Conservation (phyloP, 2,329 filamentous ascomycete genomes). For the Pezicula rhizophila region DNA sequence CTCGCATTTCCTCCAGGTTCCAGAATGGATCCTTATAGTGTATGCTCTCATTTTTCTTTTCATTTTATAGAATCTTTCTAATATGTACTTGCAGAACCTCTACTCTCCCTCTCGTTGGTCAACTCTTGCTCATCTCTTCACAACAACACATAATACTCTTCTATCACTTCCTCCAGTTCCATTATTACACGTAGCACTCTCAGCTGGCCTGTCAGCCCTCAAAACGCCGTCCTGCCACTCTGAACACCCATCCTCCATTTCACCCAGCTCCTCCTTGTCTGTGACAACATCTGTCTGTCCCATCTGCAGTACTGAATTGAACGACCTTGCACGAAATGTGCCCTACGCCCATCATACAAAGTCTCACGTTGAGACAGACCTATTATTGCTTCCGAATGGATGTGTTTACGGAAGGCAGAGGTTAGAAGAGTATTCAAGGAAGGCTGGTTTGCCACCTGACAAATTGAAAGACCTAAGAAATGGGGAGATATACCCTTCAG, state of each 20-base stretch:
- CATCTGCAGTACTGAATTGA: slow-evolving; percentile 93
- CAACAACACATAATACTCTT: slow-evolving; percentile 78
- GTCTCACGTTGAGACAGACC: slow-evolving; percentile 83
- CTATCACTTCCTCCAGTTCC: slow-evolving; percentile 77
- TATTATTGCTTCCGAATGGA: slow-evolving; percentile 81
- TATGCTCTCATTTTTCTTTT: slow-evolving; percentile 8
- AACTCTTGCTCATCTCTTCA: slow-evolving; percentile 72
- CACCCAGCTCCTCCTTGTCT: slow-evolving; percentile 24
- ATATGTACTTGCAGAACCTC: slow-evolving; percentile 45
- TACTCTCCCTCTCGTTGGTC: slow-evolving; percentile 71
- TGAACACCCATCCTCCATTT: slow-evolving; percentile 19
- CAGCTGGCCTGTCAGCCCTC: slow-evolving; percentile 84
- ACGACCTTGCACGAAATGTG: slow-evolving; percentile 79
- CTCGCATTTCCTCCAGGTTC: slow-evolving; percentile 66
- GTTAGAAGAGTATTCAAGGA: slow-evolving; percentile 71
- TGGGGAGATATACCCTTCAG: slow-evolving; percentile 57
- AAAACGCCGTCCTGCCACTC: slow-evolving; percentile 94
- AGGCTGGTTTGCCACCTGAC: slow-evolving; percentile 62
- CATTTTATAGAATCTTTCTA: neutral
- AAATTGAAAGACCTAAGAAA: slow-evolving; percentile 75
- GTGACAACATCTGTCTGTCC: slow-evolving; percentile 70
- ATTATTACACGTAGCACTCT: slow-evolving; percentile 83
- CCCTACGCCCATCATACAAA: slow-evolving; percentile 95
- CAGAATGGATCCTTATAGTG: slow-evolving; percentile 48
- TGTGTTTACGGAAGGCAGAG: slow-evolving; percentile 75